Evolutionary conservation across 2,329 filamentous ascomycete species (phyloP), one percentile per base, ranked within the genome.

Genomic region (Cordyceps javanica): DNA sequence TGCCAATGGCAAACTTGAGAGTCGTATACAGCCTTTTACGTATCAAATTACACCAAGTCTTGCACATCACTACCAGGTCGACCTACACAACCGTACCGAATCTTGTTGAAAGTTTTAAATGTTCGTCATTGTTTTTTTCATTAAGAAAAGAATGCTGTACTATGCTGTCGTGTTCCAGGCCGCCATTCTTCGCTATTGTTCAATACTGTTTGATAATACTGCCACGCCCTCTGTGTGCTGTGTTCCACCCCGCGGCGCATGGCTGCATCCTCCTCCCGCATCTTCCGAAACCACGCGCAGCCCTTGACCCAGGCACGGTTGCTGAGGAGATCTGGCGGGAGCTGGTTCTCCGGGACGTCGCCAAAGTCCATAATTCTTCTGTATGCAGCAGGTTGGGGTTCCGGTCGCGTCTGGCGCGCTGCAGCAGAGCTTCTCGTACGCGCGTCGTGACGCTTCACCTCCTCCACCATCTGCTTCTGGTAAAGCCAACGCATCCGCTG

Each of bases 271-370:
- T 34, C 26, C 23, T 44, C 25, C 11, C 46, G 32, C 25, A 13
- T 62, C 45, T 73, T 66, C 16, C 73, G 70, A 59, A 75, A 60
- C 62, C 72, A 75, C 14, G 63, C 66, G 21, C 69, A 72, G 3
- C 73, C 76, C 45, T 70, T 69, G 32, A 76, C 51, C 80, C 80
- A 82, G 1, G 67, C 69, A 1, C 74, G 69, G 54, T 82, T 77
- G 2, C 69, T 69, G 30, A 60, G 67, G 6, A 82, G 75, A 30
- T 74, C 71, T 1, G 73, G 70, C 0, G 79, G 79, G 2, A 82
- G 63, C 2, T 75, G 69, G 13, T 72, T 65, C 44, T 70, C 68
- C 4, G 70, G 65, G 14, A 75, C 64, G 52, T 74, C 68, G 26
- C 68, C 70, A 61, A 75, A 75, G 58, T 75, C 72, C 21, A 71